Percentiles rank a stretch among this genome's conserved stretches.
Conservation (phyloP, 1,284 basidiomycete genomes). For the Ceratobasidium sp. region DNA sequence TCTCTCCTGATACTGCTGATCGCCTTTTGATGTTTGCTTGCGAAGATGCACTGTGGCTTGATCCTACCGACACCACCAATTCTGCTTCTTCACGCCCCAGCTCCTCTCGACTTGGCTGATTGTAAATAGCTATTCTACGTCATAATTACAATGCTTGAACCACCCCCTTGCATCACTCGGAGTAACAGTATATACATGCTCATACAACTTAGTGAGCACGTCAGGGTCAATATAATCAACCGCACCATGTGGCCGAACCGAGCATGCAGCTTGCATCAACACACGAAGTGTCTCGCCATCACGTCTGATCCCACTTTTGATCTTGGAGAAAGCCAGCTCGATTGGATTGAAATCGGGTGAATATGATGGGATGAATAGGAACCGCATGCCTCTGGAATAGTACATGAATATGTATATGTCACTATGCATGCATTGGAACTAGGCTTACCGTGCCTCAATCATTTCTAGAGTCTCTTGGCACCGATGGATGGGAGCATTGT, state of each 20-base stretch:
- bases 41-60: not conserved
- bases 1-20: not conserved
- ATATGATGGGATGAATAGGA: slow-evolving; percentile 55
- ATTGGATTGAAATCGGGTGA: slow-evolving; percentile 58
- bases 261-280: slow-evolving; percentile 8
- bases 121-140: slow-evolving; percentile 2
- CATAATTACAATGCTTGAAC: slow-evolving; percentile 45
- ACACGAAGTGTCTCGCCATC: slow-evolving; percentile 43
- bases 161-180: slow-evolving; percentile 36
- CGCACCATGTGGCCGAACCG: not conserved
- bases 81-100: not conserved
- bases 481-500: slow-evolving; percentile 50
- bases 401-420: not conserved
- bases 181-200: slow-evolving; percentile 34
- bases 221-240: slow-evolving; percentile 11
- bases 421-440: too few species aligned
- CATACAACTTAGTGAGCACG: not conserved
- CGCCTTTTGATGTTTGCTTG: not conserved
- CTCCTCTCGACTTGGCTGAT: not conserved
- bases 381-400: slow-evolving; percentile 45
- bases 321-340: slow-evolving; percentile 54
- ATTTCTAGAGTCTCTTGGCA: slow-evolving; percentile 29
- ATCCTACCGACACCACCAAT: not conserved
- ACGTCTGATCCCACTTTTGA: slow-evolving; percentile 51
- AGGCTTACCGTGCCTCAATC: slow-evolving; percentile 39